Base-by-base conservation (phyloP, 1,284 basidiomycete species). In the Rhodotorula mucilaginosa region DNA sequence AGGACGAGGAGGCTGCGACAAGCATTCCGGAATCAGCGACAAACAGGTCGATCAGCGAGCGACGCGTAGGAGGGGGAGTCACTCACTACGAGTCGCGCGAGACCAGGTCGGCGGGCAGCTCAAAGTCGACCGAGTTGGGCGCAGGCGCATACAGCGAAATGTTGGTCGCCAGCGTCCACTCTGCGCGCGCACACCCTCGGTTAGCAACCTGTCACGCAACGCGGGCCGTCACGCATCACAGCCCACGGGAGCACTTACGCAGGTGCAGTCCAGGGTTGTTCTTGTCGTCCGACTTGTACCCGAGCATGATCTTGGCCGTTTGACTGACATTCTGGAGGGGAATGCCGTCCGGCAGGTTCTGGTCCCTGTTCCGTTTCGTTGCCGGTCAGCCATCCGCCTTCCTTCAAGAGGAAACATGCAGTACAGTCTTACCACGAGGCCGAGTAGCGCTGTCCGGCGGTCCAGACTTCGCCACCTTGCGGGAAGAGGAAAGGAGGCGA, bases 241-340 rank as follows among this genome's bases (percentile, higher is more conserved):
- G 21, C 12, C 15, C 1, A 23, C 19, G 56, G 15, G 46, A 21
- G 52, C 15, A 29, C 68, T 57, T 13, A 68, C 61, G 48, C 18
- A 74, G 67, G 67, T 74, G 51, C 6, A 68, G 59, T 12, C 44
- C 49, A 5, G 61, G 8, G 26, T 34, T 34, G 48, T 59, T 69
- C 23, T 65, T 61, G 13, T 52, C 48, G 39, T 54, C 48, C 26
- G 54, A 56, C 23, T 49, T 60, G 67, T 74, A 74, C 16, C 72
- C 72, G 39, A 74, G 67, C 5, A 67, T 21, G 61, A 73, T 54
- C 49, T 69, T 46, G 10, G 72, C 72, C 46, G 67, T 47, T 31
- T 62, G 47, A 13, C 58, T 34, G 19, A 74, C 69, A 18, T 71
- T 61, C 26, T 44, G 51, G 8, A 39, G 18, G 6, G 51, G 46